Evolutionary conservation across 2,329 filamentous ascomycete genomes (phyloP).

Genomic region (Scytalidium lignicola): DNA sequence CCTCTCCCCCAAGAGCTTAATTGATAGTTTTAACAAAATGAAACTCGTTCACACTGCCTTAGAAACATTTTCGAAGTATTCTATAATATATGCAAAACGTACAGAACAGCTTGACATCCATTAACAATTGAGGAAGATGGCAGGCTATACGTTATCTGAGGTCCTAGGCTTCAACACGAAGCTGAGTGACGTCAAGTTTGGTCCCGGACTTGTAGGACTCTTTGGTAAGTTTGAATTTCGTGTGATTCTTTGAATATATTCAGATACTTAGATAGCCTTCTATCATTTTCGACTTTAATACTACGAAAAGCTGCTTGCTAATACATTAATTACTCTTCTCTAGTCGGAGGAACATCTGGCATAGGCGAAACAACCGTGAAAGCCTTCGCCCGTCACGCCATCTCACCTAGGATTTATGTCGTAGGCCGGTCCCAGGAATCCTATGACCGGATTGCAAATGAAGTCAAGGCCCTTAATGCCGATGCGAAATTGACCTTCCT

Average conservation of each 20-base stretch:
- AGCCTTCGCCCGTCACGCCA: conserved; percentile 34
- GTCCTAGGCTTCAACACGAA: neutral
- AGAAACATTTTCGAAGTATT: neutral
- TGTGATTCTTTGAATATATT: neutral
- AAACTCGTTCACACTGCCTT: no score
- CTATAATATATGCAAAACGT: no score
- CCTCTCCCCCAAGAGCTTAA: no score
- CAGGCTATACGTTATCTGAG: neutral
- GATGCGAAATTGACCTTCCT: conserved; percentile 37
- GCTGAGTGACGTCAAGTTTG: neutral
- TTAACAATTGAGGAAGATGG: neutral
- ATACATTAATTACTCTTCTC: neutral
- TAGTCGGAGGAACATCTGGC: conserved; percentile 43
- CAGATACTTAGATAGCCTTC: no score
- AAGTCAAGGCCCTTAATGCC: conserved; percentile 28
- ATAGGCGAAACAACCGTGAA: conserved; percentile 41
- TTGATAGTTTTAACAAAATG: no score
- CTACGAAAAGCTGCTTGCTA: no score
- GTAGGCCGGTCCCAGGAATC: conserved; percentile 39
- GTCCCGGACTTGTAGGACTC: neutral
- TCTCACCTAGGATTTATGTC: conserved; percentile 37
- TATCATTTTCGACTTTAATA: no score
- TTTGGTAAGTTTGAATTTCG: neutral
- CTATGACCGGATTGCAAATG: conserved; percentile 32
- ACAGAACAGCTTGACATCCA: neutral